Percentiles rank a stretch among this genome's conserved stretches.
Evolutionary conservation across 225 moss, liverwort and hornwort genomes (phyloP).

Genomic region (Sphagnum contortum): DNA sequence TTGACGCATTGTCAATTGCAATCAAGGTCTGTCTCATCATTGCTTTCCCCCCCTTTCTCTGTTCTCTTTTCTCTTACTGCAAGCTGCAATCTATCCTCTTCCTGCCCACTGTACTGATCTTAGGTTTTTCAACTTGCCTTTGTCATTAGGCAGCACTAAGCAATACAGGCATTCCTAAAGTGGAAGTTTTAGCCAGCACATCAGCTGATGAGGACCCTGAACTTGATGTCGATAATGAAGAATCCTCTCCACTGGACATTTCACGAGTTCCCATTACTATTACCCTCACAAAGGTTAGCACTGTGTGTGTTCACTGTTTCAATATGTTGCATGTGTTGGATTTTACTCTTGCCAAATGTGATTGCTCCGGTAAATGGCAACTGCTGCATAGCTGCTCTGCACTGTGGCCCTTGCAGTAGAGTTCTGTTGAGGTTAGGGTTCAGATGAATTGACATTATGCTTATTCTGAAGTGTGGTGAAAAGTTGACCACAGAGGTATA

Average conservation of each 20-base stretch:
- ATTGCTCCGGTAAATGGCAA: too few species aligned
- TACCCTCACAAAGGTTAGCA: conserved; percentile 76
- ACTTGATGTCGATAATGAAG: conserved; percentile 82
- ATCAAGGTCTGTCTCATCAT: conserved; percentile 43
- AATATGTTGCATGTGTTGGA: neutral
- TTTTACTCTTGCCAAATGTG: neutral
- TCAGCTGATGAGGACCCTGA: conserved; percentile 73
- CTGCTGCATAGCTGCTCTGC: too few species aligned
- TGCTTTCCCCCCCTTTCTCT: neutral
- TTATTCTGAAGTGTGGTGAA: too few species aligned
- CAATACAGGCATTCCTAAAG: conserved; percentile 82
- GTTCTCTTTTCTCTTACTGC: neutral
- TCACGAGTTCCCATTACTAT: conserved; percentile 60
- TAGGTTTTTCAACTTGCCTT: neutral
- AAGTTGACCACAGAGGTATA: too few species aligned
- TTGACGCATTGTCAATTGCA: conserved; percentile 81
- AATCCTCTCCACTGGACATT: conserved; percentile 59
- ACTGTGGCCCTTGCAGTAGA: too few species aligned
- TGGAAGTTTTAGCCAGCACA: conserved; percentile 63
- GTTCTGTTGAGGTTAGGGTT: too few species aligned
- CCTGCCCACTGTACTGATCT: neutral
- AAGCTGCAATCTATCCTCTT: neutral
- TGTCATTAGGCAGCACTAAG: conserved; percentile 54
- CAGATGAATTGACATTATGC: too few species aligned
- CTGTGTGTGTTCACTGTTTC: neutral